phyloP scores from a whole-genome alignment of 2,329 filamentous ascomycete species.

The Cyphellophora attinorum region DNA sequence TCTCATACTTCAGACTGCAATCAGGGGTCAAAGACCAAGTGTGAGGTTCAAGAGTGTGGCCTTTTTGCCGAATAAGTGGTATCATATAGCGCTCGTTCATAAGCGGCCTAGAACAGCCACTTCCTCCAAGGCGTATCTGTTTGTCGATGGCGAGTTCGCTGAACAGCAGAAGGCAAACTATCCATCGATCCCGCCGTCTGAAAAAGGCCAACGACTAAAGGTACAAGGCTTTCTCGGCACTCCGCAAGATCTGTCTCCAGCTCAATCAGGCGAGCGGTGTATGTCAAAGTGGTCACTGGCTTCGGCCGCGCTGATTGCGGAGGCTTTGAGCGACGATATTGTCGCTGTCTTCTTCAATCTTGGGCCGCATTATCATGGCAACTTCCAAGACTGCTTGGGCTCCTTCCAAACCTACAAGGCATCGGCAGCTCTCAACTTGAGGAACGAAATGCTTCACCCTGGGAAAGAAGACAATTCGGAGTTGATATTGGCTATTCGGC shows the following conservation, averaged over 20 bases:
- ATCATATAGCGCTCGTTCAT: conserved; percentile 86
- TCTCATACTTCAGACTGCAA: conserved; percentile 92
- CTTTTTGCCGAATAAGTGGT: conserved; percentile 75
- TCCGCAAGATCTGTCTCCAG: conserved; percentile 68
- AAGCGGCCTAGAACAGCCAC: conserved; percentile 64
- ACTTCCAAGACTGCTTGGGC: conserved; percentile 92
- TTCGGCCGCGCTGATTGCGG: conserved; percentile 79
- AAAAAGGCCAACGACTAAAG: conserved; percentile 44
- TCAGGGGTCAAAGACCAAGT: conserved; percentile 75
- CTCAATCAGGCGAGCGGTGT: conserved; percentile 62
- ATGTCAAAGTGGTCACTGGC: conserved; percentile 80
- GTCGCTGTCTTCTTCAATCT: conserved; percentile 84
- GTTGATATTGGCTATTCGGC: conserved; percentile 77
- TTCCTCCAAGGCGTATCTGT: conserved; percentile 74
- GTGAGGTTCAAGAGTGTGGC: conserved; percentile 79
- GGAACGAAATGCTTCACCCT: conserved; percentile 82
- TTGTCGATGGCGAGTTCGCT: conserved; percentile 85
- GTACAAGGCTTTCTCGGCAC: conserved; percentile 93
- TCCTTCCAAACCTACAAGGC: conserved; percentile 95
- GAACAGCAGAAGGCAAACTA: conserved; percentile 88
- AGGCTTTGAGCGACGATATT: conserved; percentile 80
- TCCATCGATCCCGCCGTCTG: conserved; percentile 61
- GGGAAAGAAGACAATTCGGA: conserved; percentile 87
- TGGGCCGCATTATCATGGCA: conserved; percentile 83
- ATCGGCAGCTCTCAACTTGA: conserved; percentile 78